Evolutionary conservation across 148 eudicot genomes (phyloP).

Genomic region (Nepenthes mirabilis): DNA sequence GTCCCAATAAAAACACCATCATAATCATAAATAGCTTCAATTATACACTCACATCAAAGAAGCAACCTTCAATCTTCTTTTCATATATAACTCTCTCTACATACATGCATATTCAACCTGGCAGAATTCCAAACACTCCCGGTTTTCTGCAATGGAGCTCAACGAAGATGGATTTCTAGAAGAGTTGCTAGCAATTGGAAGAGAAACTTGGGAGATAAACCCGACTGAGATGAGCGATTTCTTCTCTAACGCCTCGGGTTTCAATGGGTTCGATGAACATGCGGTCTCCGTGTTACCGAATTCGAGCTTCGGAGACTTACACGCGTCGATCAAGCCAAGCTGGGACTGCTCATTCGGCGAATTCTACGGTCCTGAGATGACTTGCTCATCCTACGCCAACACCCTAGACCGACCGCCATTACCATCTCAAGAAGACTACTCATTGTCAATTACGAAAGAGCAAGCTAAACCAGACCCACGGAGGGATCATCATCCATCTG

Average conservation of each 20-base stretch:
- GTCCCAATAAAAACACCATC: background rate
- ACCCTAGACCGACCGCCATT: constrained; percentile 1
- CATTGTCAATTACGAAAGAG: constrained; percentile 9
- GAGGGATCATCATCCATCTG: background rate
- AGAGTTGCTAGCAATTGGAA: constrained; percentile 40
- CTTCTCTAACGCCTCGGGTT: constrained; percentile 19
- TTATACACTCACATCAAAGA: no score
- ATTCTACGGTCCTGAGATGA: constrained; percentile 10
- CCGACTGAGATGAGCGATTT: constrained; percentile 20
- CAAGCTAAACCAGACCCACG: constrained; percentile 3
- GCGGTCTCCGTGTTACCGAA: constrained; percentile 3
- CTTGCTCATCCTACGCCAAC: constrained; percentile 1
- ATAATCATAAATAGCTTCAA: background rate
- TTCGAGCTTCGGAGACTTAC: constrained; percentile 14
- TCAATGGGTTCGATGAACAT: constrained; percentile 15
- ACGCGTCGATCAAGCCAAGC: constrained; percentile 11
- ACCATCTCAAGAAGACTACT: constrained; percentile 9
- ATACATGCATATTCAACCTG: background rate
- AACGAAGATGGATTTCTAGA: constrained; percentile 52
- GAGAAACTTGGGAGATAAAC: constrained; percentile 24
- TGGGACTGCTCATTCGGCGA: constrained; percentile 14
- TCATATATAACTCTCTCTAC: background rate
- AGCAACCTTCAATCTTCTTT: no score
- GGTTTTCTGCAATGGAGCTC: constrained; percentile 26
- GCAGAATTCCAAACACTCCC: no score